Base-by-base conservation (phyloP, 768 basidiomycete genomes). In the Thelephora ganbajun region DNA sequence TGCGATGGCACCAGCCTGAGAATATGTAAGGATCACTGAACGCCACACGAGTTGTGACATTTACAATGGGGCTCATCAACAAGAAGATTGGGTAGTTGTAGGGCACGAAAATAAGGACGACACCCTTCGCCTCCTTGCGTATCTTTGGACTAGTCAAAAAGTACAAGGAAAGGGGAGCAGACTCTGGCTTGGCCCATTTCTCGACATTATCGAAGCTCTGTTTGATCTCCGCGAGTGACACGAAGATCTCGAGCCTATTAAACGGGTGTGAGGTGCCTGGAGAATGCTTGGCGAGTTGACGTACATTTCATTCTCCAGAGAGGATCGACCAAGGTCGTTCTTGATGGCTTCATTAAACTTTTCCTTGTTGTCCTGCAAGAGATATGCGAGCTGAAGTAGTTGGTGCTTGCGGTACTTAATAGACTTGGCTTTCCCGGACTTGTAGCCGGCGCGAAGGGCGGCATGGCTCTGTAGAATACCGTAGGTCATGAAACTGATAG, bases 81-180 rank as follows among this genome's bases (percentile, higher is more conserved):
- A 83, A 60, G 68, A 70, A 79, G 11, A 86, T 50, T 0, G 84
- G 86, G 56, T 81, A 85, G 60, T 86, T 87, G 71, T 83, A 86
- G 0, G 83, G 80, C 30, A 67, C 68, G 48, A 88, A 80, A 54
- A 83, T 73, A 43, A 86, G 64, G 0, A 81, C 72, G 20, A 78
- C 71, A 2, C 85, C 85, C 59, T 90, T 91, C 41, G 89, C 70
- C 53, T 86, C 83, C 55, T 86, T 84, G 47, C 75, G 69, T 1
- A 86, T 69, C 12, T 70, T 67, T 1, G 86, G 85, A 7, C 70
- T 66, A 70, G 85, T 74, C 0, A 76, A 63, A 6, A 64, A 66
- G 56, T 69, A 83, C 45, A 83, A 13, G 23, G 61, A 69, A 55
- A 82, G 82, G 0, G 71, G 56, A 2, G 77, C 70, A 26, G 63